Conservation (phyloP, 2,329 filamentous ascomycete genomes). For the Macrophomina pseudophaseolina region DNA sequence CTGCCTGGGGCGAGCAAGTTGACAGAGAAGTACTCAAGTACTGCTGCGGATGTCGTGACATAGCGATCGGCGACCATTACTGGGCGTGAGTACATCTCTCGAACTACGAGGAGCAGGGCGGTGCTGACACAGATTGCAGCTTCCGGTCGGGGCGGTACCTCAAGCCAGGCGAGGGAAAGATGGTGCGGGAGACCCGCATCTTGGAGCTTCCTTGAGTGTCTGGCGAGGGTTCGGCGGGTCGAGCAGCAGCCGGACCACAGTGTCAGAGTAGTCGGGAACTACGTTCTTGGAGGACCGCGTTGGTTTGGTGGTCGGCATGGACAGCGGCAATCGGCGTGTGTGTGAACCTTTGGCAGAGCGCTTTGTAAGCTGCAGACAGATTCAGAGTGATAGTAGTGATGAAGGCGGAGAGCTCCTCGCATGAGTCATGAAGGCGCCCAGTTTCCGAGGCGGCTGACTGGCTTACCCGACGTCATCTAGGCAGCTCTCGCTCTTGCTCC, state of each 20-base stretch:
- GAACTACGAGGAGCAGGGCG: too few species aligned
- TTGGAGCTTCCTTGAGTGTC: background rate
- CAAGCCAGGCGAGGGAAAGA: background rate
- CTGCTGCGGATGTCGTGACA: background rate
- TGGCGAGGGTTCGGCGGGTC: background rate
- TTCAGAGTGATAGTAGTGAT: too few species aligned
- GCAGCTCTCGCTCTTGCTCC: background rate
- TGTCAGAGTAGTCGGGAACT: too few species aligned
- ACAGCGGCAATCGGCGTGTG: too few species aligned
- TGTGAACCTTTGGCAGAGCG: too few species aligned
- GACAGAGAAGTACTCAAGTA: slow-evolving; percentile 9
- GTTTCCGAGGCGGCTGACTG: background rate
- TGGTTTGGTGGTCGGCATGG: too few species aligned
- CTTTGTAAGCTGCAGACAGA: too few species aligned
- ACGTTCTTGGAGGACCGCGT: too few species aligned
- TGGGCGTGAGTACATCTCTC: background rate
- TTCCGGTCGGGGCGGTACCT: slow-evolving; percentile 2
- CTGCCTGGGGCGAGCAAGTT: slow-evolving; percentile 1
- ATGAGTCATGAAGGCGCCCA: background rate
- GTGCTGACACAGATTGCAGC: background rate
- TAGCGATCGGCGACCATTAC: background rate
- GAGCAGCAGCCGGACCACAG: background rate
- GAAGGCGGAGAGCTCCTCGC: too few species aligned
- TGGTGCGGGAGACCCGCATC: background rate
- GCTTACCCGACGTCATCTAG: slow-evolving; percentile 4